Evolutionary conservation across 2,329 filamentous ascomycete genomes (phyloP).

Genomic region (Penicillium capsulatum): DNA sequence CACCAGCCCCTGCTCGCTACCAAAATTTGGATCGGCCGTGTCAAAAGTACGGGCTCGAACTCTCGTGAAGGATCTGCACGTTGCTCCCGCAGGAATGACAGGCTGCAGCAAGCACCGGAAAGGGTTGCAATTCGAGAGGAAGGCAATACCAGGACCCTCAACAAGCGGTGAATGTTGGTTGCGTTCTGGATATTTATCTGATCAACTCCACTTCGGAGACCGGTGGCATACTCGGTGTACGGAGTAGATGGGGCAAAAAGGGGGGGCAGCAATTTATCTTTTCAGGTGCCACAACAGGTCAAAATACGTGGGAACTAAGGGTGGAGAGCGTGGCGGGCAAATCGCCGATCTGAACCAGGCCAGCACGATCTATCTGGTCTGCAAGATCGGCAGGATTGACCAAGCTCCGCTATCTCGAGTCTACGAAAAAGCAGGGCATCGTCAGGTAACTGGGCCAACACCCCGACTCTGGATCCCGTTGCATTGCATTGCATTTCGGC

Average conservation of each 20-base stretch:
- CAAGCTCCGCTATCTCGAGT: not conserved
- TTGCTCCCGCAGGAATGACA: conserved; percentile 7
- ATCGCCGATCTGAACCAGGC: conserved; percentile 22
- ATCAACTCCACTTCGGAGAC: conserved; percentile 9
- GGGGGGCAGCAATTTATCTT: too few species aligned
- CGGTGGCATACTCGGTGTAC: conserved; percentile 6
- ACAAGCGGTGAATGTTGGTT: conserved; percentile 24
- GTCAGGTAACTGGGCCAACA: conserved; percentile 22
- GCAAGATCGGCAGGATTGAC: conserved; percentile 18
- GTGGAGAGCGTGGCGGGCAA: conserved; percentile 21
- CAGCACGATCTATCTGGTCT: conserved; percentile 27
- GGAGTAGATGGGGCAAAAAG: not conserved
- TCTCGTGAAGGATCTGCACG: conserved; percentile 13
- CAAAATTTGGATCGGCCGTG: conserved; percentile 16
- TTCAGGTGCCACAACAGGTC: conserved; percentile 10
- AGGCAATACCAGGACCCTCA: too few species aligned
- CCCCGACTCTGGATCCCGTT: too few species aligned
- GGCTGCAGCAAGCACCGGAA: not conserved
- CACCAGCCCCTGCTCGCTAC: conserved; percentile 9
- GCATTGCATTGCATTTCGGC: conserved; percentile 27
- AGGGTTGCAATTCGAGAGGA: too few species aligned
- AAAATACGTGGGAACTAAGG: conserved; percentile 4
- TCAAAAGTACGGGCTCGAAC: conserved; percentile 16
- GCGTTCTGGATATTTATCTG: conserved; percentile 19
- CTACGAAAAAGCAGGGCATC: not conserved